Percentiles rank a stretch among this genome's conserved stretches.
Conservation (phyloP, 495 filamentous ascomycete genomes). For the Letharia columbiana region DNA sequence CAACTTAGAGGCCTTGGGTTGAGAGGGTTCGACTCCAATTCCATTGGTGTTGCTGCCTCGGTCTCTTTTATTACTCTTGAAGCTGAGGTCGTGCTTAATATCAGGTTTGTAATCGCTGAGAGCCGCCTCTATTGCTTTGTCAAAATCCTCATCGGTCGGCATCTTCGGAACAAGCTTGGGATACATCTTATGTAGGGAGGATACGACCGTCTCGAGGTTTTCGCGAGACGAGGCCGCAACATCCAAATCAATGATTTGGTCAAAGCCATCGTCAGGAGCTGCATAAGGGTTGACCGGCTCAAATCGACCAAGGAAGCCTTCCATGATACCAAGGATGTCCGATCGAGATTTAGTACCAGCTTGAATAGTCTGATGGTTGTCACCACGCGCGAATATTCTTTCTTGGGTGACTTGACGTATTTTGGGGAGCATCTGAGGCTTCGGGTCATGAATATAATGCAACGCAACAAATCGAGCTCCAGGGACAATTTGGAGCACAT, state of each 20-base stretch:
- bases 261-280: conserved; percentile 67
- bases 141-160: conserved; percentile 64
- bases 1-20: conserved; percentile 44
- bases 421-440: conserved; percentile 42
- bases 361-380: conserved; percentile 98
- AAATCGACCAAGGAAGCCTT: conserved; percentile 83
- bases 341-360: conserved; percentile 53
- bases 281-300: conserved; percentile 57
- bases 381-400: conserved; percentile 75
- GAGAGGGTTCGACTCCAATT: conserved; percentile 22
- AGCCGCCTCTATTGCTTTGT: conserved; percentile 67
- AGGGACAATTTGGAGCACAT: conserved; percentile 51
- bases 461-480: conserved; percentile 77
- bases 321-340: conserved; percentile 85
- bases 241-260: conserved; percentile 77
- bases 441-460: conserved; percentile 76
- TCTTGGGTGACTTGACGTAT: conserved; percentile 68
- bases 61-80: conserved; percentile 36
- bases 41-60: conserved; percentile 26
- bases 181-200: conserved; percentile 57
- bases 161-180: conserved; percentile 66
- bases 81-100: conserved; percentile 60
- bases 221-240: conserved; percentile 63
- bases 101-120: conserved; percentile 71
- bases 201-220: conserved; percentile 78